Conservation (phyloP, 345 rosid species). For the Euphorbia tirucalli region DNA sequence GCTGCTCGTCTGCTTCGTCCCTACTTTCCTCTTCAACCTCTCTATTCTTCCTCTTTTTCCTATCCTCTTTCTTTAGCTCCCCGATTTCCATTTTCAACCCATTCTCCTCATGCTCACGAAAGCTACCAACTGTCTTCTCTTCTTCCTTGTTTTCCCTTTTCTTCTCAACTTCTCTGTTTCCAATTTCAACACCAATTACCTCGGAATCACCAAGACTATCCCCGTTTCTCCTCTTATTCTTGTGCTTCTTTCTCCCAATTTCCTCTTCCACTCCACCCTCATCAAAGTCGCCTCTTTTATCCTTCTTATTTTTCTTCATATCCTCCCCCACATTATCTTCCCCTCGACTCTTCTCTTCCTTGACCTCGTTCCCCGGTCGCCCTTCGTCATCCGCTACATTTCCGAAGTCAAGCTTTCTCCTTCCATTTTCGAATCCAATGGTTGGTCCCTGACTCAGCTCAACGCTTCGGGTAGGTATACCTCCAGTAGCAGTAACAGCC, state of each 20-base stretch:
- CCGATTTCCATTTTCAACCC: not conserved
- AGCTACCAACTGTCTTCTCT: not conserved
- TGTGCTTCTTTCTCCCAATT: constrained; percentile 8
- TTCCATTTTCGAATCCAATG: not conserved
- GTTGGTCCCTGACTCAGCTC: constrained; percentile 1
- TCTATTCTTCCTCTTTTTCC: constrained; percentile 28
- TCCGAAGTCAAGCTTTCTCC: not conserved
- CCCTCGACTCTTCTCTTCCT: not conserved
- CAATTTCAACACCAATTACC: constrained; percentile 17
- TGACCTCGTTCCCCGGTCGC: not conserved
- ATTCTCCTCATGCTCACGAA: not conserved
- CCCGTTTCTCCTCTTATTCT: constrained; percentile 6
- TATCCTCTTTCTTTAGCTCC: constrained; percentile 10
- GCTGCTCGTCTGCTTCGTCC: constrained; percentile 25
- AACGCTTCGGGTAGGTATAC: constrained; percentile 4
- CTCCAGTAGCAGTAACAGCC: constrained; percentile 1
- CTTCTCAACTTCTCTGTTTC: not conserved
- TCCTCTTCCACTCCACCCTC: not conserved
- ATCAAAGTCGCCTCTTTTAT: not conserved
- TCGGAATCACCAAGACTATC: not conserved
- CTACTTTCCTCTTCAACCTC: constrained; percentile 24
- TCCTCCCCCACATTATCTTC: not conserved
- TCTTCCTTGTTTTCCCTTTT: constrained; percentile 16
- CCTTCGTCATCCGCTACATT: not conserved
- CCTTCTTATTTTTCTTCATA: not conserved